Evolutionary conservation across 2,329 filamentous ascomycete genomes (phyloP).

Genomic region (Neocucurbitaria cava): DNA sequence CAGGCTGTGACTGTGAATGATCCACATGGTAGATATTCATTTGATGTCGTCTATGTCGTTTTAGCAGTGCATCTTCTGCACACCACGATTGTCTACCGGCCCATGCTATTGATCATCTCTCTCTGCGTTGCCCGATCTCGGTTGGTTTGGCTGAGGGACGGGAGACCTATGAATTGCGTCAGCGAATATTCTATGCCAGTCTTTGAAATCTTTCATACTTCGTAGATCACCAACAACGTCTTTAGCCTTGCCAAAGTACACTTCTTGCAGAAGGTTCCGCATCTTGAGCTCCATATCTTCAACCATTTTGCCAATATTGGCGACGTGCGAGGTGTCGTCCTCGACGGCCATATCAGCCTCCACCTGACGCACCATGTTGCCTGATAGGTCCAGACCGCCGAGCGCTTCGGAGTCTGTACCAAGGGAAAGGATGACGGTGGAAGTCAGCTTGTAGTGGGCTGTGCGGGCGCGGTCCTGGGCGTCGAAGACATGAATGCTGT

Average conservation of each 20-base stretch:
- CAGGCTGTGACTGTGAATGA: background rate
- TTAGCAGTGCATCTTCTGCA: background rate
- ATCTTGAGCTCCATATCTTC: slow-evolving; percentile 99
- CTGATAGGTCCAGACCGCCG: slow-evolving; percentile 88
- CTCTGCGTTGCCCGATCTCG: slow-evolving; percentile 83
- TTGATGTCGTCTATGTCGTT: slow-evolving; percentile 11
- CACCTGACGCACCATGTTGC: slow-evolving; percentile 97
- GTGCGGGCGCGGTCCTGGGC: slow-evolving; percentile 89
- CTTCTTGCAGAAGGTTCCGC: slow-evolving; percentile 96
- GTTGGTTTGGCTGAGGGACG: slow-evolving; percentile 82
- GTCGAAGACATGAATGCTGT: slow-evolving; percentile 98
- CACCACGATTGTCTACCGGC: slow-evolving; percentile 23
- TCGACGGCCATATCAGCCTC: slow-evolving; percentile 91
- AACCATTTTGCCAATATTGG: slow-evolving; percentile 88
- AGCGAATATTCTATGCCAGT: slow-evolving; percentile 14
- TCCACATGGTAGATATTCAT: background rate
- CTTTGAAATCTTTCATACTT: slow-evolving; percentile 60
- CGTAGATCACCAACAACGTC: slow-evolving; percentile 95
- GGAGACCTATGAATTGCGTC: slow-evolving; percentile 61
- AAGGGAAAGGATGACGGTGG: slow-evolving; percentile 91
- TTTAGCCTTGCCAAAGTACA: slow-evolving; percentile 99
- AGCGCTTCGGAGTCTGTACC: slow-evolving; percentile 72
- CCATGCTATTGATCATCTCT: slow-evolving; percentile 77
- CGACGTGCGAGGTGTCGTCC: slow-evolving; percentile 90
- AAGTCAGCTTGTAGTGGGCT: slow-evolving; percentile 97